These are phyloP conservation scores for Penicillium riverlandense DNA, from an alignment of 495 filamentous ascomycete genomes.

Conservation along the genomic window DNA sequence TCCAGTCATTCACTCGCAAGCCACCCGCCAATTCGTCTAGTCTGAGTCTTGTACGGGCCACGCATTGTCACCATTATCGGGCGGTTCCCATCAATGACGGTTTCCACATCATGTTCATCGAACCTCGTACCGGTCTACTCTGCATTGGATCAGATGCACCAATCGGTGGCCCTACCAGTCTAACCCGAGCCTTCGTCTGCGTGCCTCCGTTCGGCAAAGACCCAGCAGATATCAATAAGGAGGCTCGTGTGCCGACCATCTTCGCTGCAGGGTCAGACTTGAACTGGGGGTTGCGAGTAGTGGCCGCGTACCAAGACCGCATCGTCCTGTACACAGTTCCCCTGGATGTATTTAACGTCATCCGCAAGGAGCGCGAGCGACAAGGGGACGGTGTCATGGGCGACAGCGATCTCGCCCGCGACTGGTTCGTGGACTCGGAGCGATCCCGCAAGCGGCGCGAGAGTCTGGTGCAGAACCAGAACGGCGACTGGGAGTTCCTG, in stretches of 20 bases:
- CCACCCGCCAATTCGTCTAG: constrained; percentile 14
- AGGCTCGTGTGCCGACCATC: constrained; percentile 37
- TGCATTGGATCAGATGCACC: constrained; percentile 62
- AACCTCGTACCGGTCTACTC: constrained; percentile 51
- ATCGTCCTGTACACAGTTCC: constrained; percentile 60
- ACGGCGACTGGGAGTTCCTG: constrained; percentile 34
- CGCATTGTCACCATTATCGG: constrained; percentile 55
- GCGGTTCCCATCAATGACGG: constrained; percentile 66
- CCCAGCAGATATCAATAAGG: constrained; percentile 22
- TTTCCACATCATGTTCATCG: constrained; percentile 62
- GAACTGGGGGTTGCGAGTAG: constrained; percentile 55
- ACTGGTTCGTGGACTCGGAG: constrained; percentile 28
- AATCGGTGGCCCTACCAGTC: constrained; percentile 44
- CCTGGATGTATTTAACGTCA: constrained; percentile 48
- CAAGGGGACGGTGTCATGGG: constrained; percentile 31
- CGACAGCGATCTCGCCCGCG: constrained; percentile 23
- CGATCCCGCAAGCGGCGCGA: constrained; percentile 20
- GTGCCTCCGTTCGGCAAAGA: constrained; percentile 27
- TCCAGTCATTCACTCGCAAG: constrained; percentile 21
- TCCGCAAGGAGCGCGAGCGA: constrained; percentile 29
- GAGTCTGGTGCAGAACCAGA: constrained; percentile 29
- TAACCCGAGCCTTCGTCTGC: constrained; percentile 36
- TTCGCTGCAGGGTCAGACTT: constrained; percentile 57
- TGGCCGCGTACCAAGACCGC: constrained; percentile 46
- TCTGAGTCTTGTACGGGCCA: constrained; percentile 29